Evolutionary conservation across 139 green algal genomes (phyloP), one percentile per base, ranked within the genome.

Genomic region (Microglena sp.): DNA sequence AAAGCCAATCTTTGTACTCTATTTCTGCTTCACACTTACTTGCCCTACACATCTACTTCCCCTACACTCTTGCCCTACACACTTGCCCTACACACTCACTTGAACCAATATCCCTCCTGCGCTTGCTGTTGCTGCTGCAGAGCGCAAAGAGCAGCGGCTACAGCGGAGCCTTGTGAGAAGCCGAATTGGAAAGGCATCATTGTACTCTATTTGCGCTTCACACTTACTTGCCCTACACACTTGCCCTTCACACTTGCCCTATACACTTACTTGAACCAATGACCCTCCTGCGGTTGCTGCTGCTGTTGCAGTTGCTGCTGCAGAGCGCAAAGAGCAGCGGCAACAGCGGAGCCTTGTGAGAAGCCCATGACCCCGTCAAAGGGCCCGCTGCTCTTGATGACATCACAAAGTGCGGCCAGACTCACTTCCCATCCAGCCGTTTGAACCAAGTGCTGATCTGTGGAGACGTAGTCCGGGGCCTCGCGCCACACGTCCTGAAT

Each of bases 291-390:
- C 8, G 35, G 53, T 33, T 67, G 61, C 43, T 62, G 46, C 46
- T 53, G 66, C 36, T 43, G 54, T 40, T 60, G 15, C 35, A 45
- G 31, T 33, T 70, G 54, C 69, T 81, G 73, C 66, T 77, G 73
- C 46, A 56, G 18, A 2, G 77, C 71, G 29, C 35, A 65, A 32
- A 89, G 62, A 6, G 64, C 43, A 0, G 78, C 79, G 0, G 72
- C 77, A 8, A 87, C 69, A 1, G 67, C 67, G 0, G 77, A 76
- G 0, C 74, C 79, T 64, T 81, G 90, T 2, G 82, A 92, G 54
- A 96, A 95, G 1, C 89, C 89, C 33, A 95, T 60, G 3, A 96
- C 68, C 8, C 89, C 89, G 46, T 96, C 86, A 60, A 91, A 89
- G 0, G 82, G 85, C 0, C 83, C 80, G 5, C 68, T 35, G 2